Evolutionary conservation across 2,329 filamentous ascomycete genomes (phyloP).

Genomic region (Plenodomus biglobosus): DNA sequence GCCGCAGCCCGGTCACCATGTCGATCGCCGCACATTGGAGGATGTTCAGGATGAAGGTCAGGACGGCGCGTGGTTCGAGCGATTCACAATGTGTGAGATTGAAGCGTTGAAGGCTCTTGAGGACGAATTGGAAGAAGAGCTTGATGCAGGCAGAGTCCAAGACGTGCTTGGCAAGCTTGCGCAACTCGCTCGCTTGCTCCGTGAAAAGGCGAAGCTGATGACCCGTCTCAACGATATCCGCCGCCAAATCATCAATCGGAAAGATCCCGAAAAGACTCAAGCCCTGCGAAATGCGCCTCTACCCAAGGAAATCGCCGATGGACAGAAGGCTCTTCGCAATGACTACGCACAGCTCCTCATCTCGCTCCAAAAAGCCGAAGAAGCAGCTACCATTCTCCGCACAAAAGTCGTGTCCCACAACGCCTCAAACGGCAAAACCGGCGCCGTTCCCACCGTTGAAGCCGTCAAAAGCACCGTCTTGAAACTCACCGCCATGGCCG

Average conservation of each 20-base stretch:
- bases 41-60: constrained; percentile 41
- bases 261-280: constrained; percentile 68
- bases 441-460: constrained; percentile 76
- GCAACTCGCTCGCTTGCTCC: constrained; percentile 66
- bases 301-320: constrained; percentile 78
- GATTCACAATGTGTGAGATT: constrained; percentile 77
- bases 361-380: constrained; percentile 75
- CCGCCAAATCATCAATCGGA: constrained; percentile 69
- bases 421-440: constrained; percentile 50
- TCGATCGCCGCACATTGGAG: constrained; percentile 66
- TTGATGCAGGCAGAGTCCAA: constrained; percentile 69
- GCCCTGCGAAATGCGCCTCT: constrained; percentile 70
- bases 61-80: constrained; percentile 55
- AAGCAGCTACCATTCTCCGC: constrained; percentile 75
- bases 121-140: constrained; percentile 61
- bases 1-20: constrained; percentile 51
- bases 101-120: constrained; percentile 65
- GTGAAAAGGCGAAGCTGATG: constrained; percentile 67
- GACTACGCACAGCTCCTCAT: constrained; percentile 74
- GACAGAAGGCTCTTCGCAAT: constrained; percentile 80
- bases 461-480: constrained; percentile 87
- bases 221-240: constrained; percentile 77
- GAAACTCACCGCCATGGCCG: constrained; percentile 90
- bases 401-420: constrained; percentile 68
- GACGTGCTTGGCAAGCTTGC: constrained; percentile 69